These are phyloP conservation scores for Fusarium liriodendri DNA, from an alignment of 2,329 filamentous ascomycete species.

Conservation along the genomic window DNA sequence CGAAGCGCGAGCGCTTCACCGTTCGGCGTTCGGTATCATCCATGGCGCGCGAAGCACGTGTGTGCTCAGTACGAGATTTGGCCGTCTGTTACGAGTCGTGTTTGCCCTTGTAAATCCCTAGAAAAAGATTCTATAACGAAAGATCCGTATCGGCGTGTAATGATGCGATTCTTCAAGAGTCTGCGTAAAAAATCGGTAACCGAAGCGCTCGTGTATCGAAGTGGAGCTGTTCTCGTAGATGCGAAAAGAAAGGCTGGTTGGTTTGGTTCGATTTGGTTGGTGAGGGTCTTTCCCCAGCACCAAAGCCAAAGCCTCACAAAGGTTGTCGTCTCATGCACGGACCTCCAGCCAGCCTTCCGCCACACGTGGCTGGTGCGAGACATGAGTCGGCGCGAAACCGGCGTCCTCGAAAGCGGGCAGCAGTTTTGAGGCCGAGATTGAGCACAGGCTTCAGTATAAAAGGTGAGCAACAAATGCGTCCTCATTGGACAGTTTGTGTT, in stretches of 20 bases:
- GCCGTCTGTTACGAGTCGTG: background rate
- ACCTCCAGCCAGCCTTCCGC: constrained; percentile 19
- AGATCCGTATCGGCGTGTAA: background rate
- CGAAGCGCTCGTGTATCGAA: constrained; percentile 27
- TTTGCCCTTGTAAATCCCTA: background rate
- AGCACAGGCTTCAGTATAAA: background rate
- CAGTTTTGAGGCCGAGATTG: background rate
- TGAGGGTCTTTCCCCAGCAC: constrained; percentile 2
- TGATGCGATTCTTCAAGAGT: constrained; percentile 4
- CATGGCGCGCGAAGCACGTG: constrained; percentile 56
- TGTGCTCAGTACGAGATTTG: background rate
- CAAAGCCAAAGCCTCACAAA: constrained; percentile 14
- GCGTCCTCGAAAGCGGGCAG: background rate
- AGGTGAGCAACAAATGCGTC: constrained; percentile 10
- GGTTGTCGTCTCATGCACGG: constrained; percentile 15
- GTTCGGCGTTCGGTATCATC: constrained; percentile 79
- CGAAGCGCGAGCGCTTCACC: constrained; percentile 90
- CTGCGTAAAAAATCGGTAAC: constrained; percentile 25
- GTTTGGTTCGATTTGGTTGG: constrained; percentile 16
- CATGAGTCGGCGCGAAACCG: constrained; percentile 22
- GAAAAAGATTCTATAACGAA: background rate
- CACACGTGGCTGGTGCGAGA: constrained; percentile 29
- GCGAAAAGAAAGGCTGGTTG: constrained; percentile 26
- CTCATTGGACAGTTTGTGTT: constrained; percentile 27
- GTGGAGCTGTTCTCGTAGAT: constrained; percentile 28